These are phyloP conservation scores for Lunasporangiospora selenospora DNA, from an alignment of 192 early-diverging fungal species.

Conservation along the genomic window DNA sequence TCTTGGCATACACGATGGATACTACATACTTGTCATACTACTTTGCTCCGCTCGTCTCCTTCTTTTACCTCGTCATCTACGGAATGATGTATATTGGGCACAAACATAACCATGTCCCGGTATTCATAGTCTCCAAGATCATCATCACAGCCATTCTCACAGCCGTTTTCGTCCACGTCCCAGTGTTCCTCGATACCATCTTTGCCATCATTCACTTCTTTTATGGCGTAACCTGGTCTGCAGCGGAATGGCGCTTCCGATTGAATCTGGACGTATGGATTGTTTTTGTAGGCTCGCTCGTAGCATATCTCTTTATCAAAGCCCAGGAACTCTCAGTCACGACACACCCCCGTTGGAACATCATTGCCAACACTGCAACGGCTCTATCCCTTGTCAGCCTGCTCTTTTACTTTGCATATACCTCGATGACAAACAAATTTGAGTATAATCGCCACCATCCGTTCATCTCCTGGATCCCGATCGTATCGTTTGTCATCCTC, in stretches of 20 bases:
- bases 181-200: conserved; percentile 46
- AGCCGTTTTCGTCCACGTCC: conserved; percentile 43
- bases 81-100: conserved; percentile 66
- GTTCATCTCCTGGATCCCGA: conserved; percentile 66
- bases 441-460: conserved; percentile 74
- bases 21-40: conserved; percentile 80
- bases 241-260: conserved; percentile 75
- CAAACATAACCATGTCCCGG: conserved; percentile 53
- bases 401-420: conserved; percentile 61
- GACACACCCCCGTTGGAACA: conserved; percentile 49
- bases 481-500: conserved; percentile 67
- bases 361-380: conserved; percentile 41
- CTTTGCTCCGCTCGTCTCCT: conserved; percentile 77
- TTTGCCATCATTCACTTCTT: conserved; percentile 54
- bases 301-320: conserved; percentile 58
- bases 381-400: conserved; percentile 49
- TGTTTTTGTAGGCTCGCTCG: conserved; percentile 72
- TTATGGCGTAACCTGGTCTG: conserved; percentile 64
- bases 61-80: conserved; percentile 75
- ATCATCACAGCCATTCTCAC: conserved; percentile 45
- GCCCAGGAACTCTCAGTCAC: conserved; percentile 45
- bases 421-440: conserved; percentile 57
- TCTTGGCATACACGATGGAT: conserved; percentile 71
- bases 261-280: conserved; percentile 70
- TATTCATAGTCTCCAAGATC: conserved; percentile 62